Evolutionary conservation across 163 green algal species (phyloP), one percentile per base, ranked within the genome.

Genomic region (Scenedesmus sp.): DNA sequence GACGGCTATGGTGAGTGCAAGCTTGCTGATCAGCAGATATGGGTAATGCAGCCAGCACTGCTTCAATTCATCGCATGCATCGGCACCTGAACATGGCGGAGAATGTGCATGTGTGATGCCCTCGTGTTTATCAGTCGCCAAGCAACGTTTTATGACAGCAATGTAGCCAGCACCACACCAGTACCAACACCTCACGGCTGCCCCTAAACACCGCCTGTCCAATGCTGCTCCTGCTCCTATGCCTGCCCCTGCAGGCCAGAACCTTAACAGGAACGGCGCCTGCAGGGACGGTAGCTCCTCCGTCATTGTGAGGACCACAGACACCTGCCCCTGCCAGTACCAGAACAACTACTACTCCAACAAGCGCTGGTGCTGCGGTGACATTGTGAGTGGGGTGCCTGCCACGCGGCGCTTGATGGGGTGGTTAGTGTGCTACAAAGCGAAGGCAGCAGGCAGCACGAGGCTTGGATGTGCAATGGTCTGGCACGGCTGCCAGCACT

Each of bases 291-390:
- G 86, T 60, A 81, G 66, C 0, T 76, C 93, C 10, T 93, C 89
- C 8, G 90, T 96, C 20, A 89, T 96, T 0, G 92, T 96, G 55
- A 88, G 59, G 0, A 92, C 94, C 12, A 94, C 94, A 5, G 94
- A 96, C 84, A 94, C 94, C 0, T 92, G 89, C 66, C 89, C 89
- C 15, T 92, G 89, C 89, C 34, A 89, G 12, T 92, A 89, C 82
- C 5, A 15, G 20, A 91, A 87, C 90, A 91, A 91, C 70, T 90
- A 93, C 64, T 97, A 96, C 92, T 94, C 86, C 87, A 97, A 97
- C 93, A 95, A 95, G 84, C 92, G 95, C 60, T 97, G 95, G 95
- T 97, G 95, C 94, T 97, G 95, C 92, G 92, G 93, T 67, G 95
- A 97, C 93, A 93, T 92, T 52, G 70, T 79, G 70, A 79, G 70